Conservation (phyloP, 2,329 filamentous ascomycete genomes). For the Cordyceps fumosorosea region DNA sequence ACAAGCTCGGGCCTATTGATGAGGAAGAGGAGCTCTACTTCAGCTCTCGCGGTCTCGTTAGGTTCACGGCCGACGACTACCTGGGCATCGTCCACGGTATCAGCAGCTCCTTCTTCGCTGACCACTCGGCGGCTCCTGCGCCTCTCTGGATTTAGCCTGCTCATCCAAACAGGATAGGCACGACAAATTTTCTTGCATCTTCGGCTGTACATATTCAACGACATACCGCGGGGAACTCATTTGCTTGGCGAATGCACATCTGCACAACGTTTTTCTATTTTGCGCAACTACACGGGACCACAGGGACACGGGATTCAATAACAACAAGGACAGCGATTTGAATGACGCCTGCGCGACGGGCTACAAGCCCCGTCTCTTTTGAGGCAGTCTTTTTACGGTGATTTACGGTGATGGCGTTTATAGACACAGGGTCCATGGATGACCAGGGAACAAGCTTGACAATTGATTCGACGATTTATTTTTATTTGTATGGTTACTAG, state of each 20-base stretch:
- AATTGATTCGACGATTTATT: slow-evolving; percentile 10
- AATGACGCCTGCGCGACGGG: not conserved
- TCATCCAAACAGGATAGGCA: not conserved
- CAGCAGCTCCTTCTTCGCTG: slow-evolving; percentile 53
- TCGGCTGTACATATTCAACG: slow-evolving; percentile 28
- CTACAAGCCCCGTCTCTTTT: not conserved
- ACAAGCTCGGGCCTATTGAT: slow-evolving; percentile 55
- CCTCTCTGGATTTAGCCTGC: slow-evolving; percentile 40
- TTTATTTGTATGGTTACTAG: slow-evolving; percentile 11
- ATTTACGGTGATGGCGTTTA: slow-evolving; percentile 8
- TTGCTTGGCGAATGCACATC: not conserved
- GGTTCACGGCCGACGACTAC: slow-evolving; percentile 77
- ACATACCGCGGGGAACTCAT: slow-evolving; percentile 4
- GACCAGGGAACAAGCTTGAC: slow-evolving; percentile 8
- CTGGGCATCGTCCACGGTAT: slow-evolving; percentile 70
- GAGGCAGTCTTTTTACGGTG: not conserved
- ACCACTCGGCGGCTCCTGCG: slow-evolving; percentile 27
- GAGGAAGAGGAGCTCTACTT: slow-evolving; percentile 67
- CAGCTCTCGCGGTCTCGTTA: slow-evolving; percentile 60
- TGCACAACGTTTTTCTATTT: slow-evolving; percentile 4
- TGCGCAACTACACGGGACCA: slow-evolving; percentile 3
- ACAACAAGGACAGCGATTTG: not conserved
- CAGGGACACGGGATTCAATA: slow-evolving; percentile 1
- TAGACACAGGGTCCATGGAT: not conserved
- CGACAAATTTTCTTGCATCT: slow-evolving; percentile 12